Percentiles rank a stretch among this genome's conserved stretches.
Evolutionary conservation across 805 yeast species (phyloP).

Genomic region (Wickerhamomyces pijperi): DNA sequence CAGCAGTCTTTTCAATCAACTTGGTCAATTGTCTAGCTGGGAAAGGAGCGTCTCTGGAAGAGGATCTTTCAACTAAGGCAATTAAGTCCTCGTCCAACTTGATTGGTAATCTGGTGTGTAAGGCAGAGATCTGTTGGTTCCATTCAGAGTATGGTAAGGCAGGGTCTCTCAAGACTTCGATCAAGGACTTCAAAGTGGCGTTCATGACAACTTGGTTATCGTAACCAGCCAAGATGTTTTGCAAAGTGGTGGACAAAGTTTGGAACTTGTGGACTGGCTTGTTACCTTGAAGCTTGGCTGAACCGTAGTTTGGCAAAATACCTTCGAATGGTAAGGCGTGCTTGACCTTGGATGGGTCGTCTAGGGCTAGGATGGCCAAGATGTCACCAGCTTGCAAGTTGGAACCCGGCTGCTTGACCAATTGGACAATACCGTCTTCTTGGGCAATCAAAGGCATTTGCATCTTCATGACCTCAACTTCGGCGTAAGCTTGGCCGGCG

Average conservation of each 20-base stretch:
- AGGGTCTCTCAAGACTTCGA: conserved; percentile 64
- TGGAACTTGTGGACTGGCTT: conserved; percentile 73
- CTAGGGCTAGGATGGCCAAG: conserved; percentile 85
- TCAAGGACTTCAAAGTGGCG: conserved; percentile 61
- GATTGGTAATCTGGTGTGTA: conserved; percentile 81
- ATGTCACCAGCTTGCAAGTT: conserved; percentile 95
- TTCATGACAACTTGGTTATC: conserved; percentile 95
- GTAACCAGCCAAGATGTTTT: conserved; percentile 78
- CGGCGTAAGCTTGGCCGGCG: conserved; percentile 93
- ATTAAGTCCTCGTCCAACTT: conserved; percentile 61
- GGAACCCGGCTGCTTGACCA: conserved; percentile 97
- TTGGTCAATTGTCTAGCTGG: conserved; percentile 82
- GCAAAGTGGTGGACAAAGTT: conserved; percentile 45
- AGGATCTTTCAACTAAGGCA: conserved; percentile 55
- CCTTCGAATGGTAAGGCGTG: conserved; percentile 95
- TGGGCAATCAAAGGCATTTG: conserved; percentile 93
- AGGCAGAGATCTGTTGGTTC: conserved; percentile 74
- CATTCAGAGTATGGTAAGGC: conserved; percentile 91
- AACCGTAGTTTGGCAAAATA: conserved; percentile 80
- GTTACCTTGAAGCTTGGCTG: conserved; percentile 72
- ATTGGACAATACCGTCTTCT: conserved; percentile 87
- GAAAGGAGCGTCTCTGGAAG: conserved; percentile 66
- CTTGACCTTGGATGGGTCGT: conserved; percentile 94
- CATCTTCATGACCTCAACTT: conserved; percentile 99
- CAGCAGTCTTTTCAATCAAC: conserved; percentile 49